A percentile compares a stretch with the other conserved stretches of the same genome.
Evolutionary conservation across 2,329 filamentous ascomycete species (phyloP).

Genomic region (Colletotrichum musicola): DNA sequence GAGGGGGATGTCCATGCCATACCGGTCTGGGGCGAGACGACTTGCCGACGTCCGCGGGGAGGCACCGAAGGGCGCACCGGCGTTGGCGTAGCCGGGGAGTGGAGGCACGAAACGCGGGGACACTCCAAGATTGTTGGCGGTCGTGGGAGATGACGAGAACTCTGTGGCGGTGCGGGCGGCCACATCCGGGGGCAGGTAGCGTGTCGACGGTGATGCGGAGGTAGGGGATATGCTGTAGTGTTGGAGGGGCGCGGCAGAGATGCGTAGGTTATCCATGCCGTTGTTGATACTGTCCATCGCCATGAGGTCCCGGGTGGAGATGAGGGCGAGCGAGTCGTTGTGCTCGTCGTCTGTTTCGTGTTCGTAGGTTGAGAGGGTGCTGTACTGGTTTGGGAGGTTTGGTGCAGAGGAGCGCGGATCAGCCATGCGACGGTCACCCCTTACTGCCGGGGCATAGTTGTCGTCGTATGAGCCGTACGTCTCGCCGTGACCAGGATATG

Average conservation of each 20-base stretch:
- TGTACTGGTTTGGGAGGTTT: constrained; percentile 34
- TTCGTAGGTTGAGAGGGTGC: constrained; percentile 49
- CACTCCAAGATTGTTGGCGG: constrained; percentile 47
- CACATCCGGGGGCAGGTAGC: constrained; percentile 51
- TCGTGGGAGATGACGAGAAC: constrained; percentile 49
- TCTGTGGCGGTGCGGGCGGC: constrained; percentile 44
- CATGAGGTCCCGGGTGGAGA: constrained; percentile 68
- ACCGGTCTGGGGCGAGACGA: constrained; percentile 67
- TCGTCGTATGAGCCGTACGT: constrained; percentile 51
- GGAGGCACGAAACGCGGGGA: constrained; percentile 57
- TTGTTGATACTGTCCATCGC: constrained; percentile 58
- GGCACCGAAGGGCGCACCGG: constrained; percentile 33
- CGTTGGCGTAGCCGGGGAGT: constrained; percentile 44
- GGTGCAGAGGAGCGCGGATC: constrained; percentile 42
- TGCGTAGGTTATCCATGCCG: constrained; percentile 56
- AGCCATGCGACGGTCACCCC: constrained; percentile 52
- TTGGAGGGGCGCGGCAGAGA: constrained; percentile 49
- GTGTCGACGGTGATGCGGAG: constrained; percentile 46
- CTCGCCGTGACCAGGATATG: constrained; percentile 47
- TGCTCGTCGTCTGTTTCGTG: constrained; percentile 54
- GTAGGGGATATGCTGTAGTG: constrained; percentile 54
- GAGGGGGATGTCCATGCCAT: constrained; percentile 67
- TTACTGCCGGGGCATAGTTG: constrained; percentile 56
- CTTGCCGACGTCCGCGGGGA: constrained; percentile 44
- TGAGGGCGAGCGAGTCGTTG: constrained; percentile 58